Percentiles rank a stretch among this genome's conserved stretches.
Conservation (phyloP, 176 grass and related monocot genomes). For the Oryza punctata region DNA sequence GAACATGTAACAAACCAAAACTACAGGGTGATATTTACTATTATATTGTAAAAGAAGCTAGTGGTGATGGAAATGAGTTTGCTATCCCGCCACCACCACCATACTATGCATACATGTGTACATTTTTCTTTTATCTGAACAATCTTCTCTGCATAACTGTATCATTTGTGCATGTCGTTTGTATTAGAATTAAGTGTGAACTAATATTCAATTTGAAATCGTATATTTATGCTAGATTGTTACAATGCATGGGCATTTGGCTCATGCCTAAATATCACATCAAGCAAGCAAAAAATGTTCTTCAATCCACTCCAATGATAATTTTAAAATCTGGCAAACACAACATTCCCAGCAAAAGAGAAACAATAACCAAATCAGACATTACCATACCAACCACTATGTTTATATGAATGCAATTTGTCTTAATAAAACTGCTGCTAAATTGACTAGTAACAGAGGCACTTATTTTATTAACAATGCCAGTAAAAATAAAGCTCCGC, state of each 20-base stretch:
- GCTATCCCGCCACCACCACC: not conserved
- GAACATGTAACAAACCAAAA: not conserved
- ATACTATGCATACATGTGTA: not conserved
- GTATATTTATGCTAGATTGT: not conserved
- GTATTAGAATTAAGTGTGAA: too few species aligned
- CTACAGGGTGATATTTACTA: not conserved
- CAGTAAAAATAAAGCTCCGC: not conserved
- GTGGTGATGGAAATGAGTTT: not conserved
- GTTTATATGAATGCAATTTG: not conserved
- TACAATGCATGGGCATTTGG: not conserved
- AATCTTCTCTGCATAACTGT: not conserved
- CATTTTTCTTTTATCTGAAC: not conserved
- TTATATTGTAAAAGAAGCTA: too few species aligned
- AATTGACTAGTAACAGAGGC: not conserved
- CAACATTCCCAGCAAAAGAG: not conserved
- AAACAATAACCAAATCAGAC: not conserved
- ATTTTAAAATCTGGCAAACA: constrained; percentile 4
- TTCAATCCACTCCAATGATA: not conserved
- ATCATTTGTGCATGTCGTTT: not conserved
- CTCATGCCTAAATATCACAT: not conserved
- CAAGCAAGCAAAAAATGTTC: not conserved
- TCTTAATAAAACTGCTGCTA: not conserved
- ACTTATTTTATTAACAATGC: not conserved
- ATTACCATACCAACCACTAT: not conserved
- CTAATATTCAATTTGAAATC: too few species aligned